These are phyloP conservation scores for Oxyria digyna DNA, from an alignment of 148 eudicot genomes.

Conservation along the genomic window DNA sequence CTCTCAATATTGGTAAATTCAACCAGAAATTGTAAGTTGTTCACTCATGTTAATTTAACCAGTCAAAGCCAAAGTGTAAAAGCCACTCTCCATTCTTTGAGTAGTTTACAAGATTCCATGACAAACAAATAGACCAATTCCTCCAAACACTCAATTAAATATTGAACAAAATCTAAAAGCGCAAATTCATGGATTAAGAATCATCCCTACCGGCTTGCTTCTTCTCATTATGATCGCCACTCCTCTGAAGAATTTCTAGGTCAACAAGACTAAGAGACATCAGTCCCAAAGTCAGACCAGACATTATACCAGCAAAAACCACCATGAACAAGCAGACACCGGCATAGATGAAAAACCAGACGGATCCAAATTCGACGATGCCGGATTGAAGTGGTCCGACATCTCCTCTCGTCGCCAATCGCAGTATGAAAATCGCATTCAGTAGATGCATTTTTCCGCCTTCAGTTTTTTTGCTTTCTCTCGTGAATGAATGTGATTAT, in stretches of 20 bases:
- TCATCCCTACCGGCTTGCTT: conserved; percentile 67
- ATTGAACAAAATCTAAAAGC: not conserved
- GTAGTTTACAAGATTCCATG: not conserved
- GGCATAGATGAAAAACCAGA: conserved; percentile 60
- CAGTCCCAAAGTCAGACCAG: conserved; percentile 75
- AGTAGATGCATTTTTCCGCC: conserved; percentile 10
- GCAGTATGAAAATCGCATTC: conserved; percentile 5
- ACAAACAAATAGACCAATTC: not conserved
- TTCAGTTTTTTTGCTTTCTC: not conserved
- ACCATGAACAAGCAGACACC: conserved; percentile 58
- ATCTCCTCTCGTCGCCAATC: conserved; percentile 9
- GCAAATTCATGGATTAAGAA: not conserved
- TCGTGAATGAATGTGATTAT: not conserved
- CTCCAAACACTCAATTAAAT: not conserved
- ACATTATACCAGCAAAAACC: conserved; percentile 87
- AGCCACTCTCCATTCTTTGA: no score
- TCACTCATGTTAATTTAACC: not conserved
- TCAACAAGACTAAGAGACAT: conserved; percentile 91
- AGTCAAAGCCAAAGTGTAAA: not conserved
- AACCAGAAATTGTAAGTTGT: not conserved
- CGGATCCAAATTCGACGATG: conserved; percentile 43
- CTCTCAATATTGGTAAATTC: not conserved
- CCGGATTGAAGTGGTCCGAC: not conserved
- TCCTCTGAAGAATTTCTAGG: conserved; percentile 75
- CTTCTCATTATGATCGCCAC: conserved; percentile 62